These are phyloP conservation scores for Cercis canadensis DNA, from an alignment of 306 rosid species.

Conservation along the genomic window DNA sequence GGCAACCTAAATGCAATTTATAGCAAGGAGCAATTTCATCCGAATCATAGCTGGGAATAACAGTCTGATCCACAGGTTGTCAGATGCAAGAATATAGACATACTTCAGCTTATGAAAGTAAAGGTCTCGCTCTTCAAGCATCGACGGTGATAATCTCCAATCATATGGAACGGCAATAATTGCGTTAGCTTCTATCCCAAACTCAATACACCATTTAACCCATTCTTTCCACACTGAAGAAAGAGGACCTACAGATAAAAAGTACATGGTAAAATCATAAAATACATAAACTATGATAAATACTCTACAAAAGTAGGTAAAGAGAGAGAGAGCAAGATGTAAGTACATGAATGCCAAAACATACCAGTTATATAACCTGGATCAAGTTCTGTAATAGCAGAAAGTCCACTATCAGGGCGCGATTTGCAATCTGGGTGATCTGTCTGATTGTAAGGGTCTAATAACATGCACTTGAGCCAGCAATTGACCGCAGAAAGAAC, in stretches of 20 bases:
- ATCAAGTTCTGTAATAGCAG: conserved; percentile 96
- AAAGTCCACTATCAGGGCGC: conserved; percentile 97
- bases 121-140: conserved; percentile 96
- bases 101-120: conserved; percentile 97
- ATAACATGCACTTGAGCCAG: conserved; percentile 93
- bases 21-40: conserved; percentile 21
- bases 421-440: conserved; percentile 96
- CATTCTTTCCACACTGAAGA: conserved; percentile 98
- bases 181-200: conserved; percentile 96
- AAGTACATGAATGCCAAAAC: neutral
- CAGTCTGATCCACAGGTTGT: conserved; percentile 16
- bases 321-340: neutral
- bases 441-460: conserved; percentile 92
- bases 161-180: conserved; percentile 97
- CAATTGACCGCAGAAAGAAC: conserved; percentile 96
- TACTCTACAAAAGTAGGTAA: neutral
- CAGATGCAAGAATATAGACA: conserved; percentile 44
- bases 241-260: conserved; percentile 76
- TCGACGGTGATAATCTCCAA: conserved; percentile 92
- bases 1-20: neutral
- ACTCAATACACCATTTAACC: conserved; percentile 98
- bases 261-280: conserved; percentile 4
- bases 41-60: conserved; percentile 23
- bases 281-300: conserved; percentile 10
- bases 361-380: conserved; percentile 96